These are phyloP conservation scores for Cladosporium sp. DNA, from an alignment of 2,329 filamentous ascomycete genomes.

Conservation along the genomic window DNA sequence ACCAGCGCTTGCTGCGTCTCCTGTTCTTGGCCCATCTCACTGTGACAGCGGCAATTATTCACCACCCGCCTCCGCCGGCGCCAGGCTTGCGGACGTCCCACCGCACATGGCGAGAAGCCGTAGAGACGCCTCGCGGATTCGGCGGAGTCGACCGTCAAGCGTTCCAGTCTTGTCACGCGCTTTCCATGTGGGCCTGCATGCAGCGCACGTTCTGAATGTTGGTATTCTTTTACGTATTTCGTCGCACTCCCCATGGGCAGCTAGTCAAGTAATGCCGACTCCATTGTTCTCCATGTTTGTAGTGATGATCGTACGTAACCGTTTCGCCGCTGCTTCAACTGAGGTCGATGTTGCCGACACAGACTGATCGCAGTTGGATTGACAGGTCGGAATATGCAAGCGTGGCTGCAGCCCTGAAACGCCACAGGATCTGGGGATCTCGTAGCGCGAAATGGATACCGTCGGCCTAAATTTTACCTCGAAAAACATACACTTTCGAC, in stretches of 20 bases:
- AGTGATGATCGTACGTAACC: background rate
- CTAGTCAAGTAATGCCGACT: background rate
- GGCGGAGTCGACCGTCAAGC: background rate
- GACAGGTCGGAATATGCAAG: background rate
- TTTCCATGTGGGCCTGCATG: background rate
- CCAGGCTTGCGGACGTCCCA: background rate
- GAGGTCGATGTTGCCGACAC: background rate
- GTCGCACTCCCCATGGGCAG: slow-evolving; percentile 5
- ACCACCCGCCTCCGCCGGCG: background rate
- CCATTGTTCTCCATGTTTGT: background rate
- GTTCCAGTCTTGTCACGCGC: background rate
- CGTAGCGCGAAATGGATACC: background rate
- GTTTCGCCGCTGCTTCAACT: background rate
- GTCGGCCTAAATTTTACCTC: background rate
- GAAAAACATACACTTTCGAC: background rate
- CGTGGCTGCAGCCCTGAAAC: background rate
- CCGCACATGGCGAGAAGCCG: background rate
- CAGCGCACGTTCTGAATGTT: background rate
- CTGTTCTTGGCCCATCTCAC: background rate
- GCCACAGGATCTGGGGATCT: background rate
- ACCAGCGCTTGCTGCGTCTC: background rate
- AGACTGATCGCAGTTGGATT: background rate
- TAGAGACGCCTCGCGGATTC: background rate
- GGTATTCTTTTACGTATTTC: background rate
- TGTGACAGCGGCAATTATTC: slow-evolving; percentile 3